Conservation (phyloP, 2,329 filamentous ascomycete species). For the Ascochyta clinopodiicola region DNA sequence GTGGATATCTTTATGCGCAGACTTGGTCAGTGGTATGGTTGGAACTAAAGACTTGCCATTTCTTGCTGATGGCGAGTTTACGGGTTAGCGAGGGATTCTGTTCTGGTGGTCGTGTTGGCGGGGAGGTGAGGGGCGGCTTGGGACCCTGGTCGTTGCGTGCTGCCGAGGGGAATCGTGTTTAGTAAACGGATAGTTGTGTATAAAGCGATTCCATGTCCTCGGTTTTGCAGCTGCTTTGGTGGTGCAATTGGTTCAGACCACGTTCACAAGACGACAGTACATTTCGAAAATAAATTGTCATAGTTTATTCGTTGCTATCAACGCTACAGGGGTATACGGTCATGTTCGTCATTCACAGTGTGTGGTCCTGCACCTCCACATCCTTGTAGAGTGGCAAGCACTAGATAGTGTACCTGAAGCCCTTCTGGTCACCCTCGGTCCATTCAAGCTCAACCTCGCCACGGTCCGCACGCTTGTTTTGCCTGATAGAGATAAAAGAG, state of each 20-base stretch:
- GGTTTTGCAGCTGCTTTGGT: too few relatives aligned
- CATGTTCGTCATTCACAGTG: neutral
- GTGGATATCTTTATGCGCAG: too few relatives aligned
- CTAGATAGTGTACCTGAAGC: conserved; percentile 45
- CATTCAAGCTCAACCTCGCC: conserved; percentile 53
- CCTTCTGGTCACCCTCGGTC: conserved; percentile 41
- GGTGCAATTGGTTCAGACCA: too few relatives aligned
- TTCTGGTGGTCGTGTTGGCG: too few relatives aligned
- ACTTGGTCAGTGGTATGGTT: too few relatives aligned
- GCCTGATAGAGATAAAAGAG: conserved; percentile 39
- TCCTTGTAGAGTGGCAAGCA: neutral
- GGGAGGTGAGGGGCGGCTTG: neutral
- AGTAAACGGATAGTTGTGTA: neutral
- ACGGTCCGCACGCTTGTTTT: conserved; percentile 49
- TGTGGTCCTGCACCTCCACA: neutral
- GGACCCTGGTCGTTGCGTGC: neutral
- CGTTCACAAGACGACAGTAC: neutral
- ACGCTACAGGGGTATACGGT: neutral
- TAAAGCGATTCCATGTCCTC: neutral
- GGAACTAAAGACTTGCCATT: too few relatives aligned
- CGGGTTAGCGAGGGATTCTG: too few relatives aligned
- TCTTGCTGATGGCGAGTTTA: too few relatives aligned
- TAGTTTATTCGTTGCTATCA: neutral
- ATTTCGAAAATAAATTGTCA: neutral
- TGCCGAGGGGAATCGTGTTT: conserved; percentile 5